Evolutionary conservation across 345 rosid species (phyloP).

Genomic region (Clausena lansium): DNA sequence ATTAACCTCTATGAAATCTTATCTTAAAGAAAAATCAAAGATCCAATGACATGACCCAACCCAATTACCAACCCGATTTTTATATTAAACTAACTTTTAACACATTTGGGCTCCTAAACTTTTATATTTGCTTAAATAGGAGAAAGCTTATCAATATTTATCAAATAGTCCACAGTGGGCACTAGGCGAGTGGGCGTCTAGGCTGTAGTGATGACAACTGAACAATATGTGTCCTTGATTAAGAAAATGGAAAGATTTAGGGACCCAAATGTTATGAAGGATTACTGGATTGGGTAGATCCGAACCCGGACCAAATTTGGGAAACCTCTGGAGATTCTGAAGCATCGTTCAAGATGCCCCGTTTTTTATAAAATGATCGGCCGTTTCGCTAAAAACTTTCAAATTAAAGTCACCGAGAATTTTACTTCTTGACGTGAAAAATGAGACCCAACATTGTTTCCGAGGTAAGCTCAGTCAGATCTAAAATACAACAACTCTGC

Average conservation of each 20-base stretch:
- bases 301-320: neutral
- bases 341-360: neutral
- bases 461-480: conserved; percentile 37
- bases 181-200: too few species aligned
- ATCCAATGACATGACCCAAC: too few species aligned
- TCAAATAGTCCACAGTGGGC: too few species aligned
- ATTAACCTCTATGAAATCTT: too few species aligned
- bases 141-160: too few species aligned
- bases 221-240: neutral
- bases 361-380: neutral
- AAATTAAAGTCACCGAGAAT: neutral
- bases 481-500: neutral
- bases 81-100: too few species aligned
- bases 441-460: conserved; percentile 53
- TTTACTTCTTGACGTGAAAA: neutral
- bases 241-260: neutral
- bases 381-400: neutral
- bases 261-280: neutral
- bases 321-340: neutral
- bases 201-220: neutral
- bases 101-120: too few species aligned
- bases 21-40: too few species aligned
- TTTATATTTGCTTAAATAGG: too few species aligned
- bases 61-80: too few species aligned
- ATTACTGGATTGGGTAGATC: neutral